Conservation (phyloP, 805 yeast genomes). For the Cyberlindnera nakhonratchasimensis region DNA sequence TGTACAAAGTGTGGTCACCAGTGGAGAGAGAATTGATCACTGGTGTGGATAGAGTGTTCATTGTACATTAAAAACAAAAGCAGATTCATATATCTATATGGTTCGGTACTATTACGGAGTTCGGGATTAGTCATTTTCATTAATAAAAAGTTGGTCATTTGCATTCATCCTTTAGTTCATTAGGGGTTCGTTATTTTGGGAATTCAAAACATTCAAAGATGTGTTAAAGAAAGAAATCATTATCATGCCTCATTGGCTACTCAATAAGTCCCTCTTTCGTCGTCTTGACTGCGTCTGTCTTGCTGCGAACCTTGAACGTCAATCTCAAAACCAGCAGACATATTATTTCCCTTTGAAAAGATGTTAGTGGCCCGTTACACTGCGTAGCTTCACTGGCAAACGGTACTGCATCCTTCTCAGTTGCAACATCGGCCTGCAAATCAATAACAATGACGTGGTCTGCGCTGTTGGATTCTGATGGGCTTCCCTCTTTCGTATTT, state of each 20-base stretch:
- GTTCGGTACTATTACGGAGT: neutral
- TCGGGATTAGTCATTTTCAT: neutral
- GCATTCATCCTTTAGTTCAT: neutral
- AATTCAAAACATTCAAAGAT: neutral
- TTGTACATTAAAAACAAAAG: neutral
- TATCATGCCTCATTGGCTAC: neutral
- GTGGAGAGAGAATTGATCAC: conserved; percentile 87
- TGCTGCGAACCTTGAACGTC: no score
- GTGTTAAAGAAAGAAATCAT: neutral
- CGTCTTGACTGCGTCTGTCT: no score
- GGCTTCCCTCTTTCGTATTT: no score
- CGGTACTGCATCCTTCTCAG: neutral
- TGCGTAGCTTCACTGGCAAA: neutral
- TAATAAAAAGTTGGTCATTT: neutral
- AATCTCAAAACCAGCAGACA: neutral
- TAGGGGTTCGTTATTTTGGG: neutral
- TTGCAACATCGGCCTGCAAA: neutral
- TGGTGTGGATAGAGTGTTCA: conserved; percentile 3
- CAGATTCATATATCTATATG: no score
- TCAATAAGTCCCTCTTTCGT: neutral
- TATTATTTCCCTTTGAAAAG: neutral
- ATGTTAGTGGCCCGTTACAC: neutral
- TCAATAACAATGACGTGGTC: neutral
- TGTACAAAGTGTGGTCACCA: conserved; percentile 91
- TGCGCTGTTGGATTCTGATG: no score